phyloP scores from a whole-genome alignment of 78 protist genomes.

The Polysphondylium violaceum region DNA sequence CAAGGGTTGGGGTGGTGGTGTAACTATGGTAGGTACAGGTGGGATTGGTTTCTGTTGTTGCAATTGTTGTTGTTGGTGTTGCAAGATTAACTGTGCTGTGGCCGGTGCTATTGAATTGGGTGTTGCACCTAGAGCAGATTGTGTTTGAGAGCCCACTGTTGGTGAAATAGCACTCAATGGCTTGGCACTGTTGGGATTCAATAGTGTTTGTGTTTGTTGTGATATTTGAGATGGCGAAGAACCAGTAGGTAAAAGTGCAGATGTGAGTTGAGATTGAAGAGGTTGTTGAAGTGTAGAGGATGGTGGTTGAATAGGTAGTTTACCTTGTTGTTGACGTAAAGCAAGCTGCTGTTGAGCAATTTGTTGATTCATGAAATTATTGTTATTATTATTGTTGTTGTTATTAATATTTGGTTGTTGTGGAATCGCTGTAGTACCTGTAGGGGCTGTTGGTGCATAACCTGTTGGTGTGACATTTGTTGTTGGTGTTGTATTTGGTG shows the following conservation, averaged over 20 bases:
- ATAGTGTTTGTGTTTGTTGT: too few species aligned
- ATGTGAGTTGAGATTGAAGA: too few species aligned
- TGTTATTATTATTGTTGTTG: neutral
- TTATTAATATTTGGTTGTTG: neutral
- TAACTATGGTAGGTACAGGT: neutral
- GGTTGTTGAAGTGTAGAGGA: too few species aligned
- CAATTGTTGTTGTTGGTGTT: neutral
- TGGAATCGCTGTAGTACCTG: neutral
- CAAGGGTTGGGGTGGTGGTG: conserved; percentile 2
- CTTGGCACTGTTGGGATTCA: neutral
- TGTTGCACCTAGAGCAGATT: too few species aligned
- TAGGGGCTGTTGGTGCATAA: neutral
- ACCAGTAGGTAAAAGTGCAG: too few species aligned
- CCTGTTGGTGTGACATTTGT: neutral
- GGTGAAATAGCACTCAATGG: too few species aligned
- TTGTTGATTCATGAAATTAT: neutral
- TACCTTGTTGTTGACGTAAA: too few species aligned
- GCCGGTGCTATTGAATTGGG: too few species aligned
- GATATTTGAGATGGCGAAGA: too few species aligned
- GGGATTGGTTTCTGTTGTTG: neutral
- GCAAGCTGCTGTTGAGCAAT: neutral
- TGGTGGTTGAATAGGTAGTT: too few species aligned
- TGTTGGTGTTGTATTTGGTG: neutral
- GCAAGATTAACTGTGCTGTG: too few species aligned
- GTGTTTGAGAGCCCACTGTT: too few species aligned